These are phyloP conservation scores for Borealophlyctis nickersoniae DNA, from an alignment of 192 early-diverging fungal species.

Conservation along the genomic window DNA sequence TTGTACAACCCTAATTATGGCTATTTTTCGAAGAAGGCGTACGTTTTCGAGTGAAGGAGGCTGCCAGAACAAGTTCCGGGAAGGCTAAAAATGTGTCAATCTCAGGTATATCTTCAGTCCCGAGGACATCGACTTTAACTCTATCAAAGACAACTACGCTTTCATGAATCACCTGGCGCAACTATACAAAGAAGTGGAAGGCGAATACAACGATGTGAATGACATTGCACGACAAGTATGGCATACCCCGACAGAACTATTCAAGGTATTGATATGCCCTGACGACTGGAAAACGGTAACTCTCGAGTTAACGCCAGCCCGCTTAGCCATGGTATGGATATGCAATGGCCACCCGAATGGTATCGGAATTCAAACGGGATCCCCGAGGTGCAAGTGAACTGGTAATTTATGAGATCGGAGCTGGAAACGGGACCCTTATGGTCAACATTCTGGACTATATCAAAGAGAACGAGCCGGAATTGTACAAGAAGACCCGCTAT, in stretches of 20 bases:
- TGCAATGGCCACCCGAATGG: conserved; percentile 85
- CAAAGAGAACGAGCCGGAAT: conserved; percentile 67
- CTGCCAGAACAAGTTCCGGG: conserved; percentile 19
- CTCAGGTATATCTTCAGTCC: conserved; percentile 37
- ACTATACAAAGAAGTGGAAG: conserved; percentile 55
- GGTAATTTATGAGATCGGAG: conserved; percentile 94
- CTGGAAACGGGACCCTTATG: conserved; percentile 96
- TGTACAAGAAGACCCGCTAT: conserved; percentile 80
- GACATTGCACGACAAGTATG: conserved; percentile 83
- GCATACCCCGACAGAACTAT: conserved; percentile 97
- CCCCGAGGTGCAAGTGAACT: conserved; percentile 26
- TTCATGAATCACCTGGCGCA: conserved; percentile 78
- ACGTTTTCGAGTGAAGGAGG: conserved; percentile 2
- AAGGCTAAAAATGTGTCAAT: too few species aligned
- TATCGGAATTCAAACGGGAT: conserved; percentile 70
- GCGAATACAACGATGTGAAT: conserved; percentile 29
- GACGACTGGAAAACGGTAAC: not conserved
- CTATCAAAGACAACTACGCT: conserved; percentile 71
- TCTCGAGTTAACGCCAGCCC: not conserved
- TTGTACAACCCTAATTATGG: conserved; percentile 96
- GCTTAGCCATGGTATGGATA: conserved; percentile 87
- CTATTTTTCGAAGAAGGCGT: conserved; percentile 94
- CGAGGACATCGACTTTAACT: conserved; percentile 49
- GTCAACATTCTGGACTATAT: conserved; percentile 88
- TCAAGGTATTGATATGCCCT: conserved; percentile 72